A percentile compares a stretch with the other conserved stretches of the same genome.
phyloP scores from a whole-genome alignment of 2,329 filamentous ascomycete genomes.

The Myriosclerotinia duriaeana region DNA sequence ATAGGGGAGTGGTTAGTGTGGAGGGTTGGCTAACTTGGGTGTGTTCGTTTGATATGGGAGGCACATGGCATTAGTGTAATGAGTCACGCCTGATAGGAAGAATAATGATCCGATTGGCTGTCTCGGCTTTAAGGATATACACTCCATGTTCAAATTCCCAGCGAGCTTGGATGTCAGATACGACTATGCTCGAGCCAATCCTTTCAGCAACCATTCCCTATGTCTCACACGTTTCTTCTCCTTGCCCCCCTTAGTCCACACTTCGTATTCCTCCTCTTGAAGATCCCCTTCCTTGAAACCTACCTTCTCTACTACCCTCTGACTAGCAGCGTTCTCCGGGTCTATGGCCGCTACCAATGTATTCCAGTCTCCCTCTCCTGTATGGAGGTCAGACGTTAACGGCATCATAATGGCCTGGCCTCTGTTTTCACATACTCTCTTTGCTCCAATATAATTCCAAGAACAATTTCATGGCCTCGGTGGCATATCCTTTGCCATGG shows the following conservation, averaged over 20 bases:
- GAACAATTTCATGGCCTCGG: constrained; percentile 30
- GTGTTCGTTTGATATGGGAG: not conserved
- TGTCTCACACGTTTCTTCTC: constrained; percentile 11
- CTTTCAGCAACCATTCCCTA: constrained; percentile 16
- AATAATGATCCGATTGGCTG: not conserved
- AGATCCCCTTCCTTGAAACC: constrained; percentile 30
- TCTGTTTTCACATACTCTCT: constrained; percentile 12
- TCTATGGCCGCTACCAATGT: constrained; percentile 26
- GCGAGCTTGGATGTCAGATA: not conserved
- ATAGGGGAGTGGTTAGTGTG: not conserved
- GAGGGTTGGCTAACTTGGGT: not conserved
- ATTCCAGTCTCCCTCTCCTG: constrained; percentile 23
- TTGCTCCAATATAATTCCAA: constrained; percentile 20
- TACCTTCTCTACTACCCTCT: constrained; percentile 29
- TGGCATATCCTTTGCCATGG: constrained; percentile 29
- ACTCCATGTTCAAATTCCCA: not conserved
- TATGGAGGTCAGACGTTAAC: not conserved
- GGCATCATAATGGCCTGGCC: not conserved
- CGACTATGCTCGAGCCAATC: not conserved
- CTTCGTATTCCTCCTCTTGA: constrained; percentile 21
- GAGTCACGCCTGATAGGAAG: not conserved
- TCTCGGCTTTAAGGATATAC: not conserved
- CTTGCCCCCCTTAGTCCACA: not conserved
- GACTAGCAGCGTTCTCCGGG: constrained; percentile 31
- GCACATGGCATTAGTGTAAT: not conserved